Base-by-base conservation (phyloP, 2,329 filamentous ascomycete species). In the Diaporthe sp. region DNA sequence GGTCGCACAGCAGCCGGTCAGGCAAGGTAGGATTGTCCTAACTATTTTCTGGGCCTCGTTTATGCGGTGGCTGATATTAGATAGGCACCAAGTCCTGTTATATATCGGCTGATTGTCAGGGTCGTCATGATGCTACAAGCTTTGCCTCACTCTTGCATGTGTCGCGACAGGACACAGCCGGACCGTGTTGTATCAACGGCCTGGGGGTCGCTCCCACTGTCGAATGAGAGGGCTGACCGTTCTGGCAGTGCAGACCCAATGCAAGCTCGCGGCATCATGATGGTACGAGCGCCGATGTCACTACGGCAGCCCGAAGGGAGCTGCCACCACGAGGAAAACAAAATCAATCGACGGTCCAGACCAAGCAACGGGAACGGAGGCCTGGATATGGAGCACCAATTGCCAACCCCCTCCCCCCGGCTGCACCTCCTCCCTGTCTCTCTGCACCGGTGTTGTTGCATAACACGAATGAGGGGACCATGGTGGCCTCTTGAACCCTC, bases 1-100 rank as follows among this genome's bases (percentile, higher is more conserved):
- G 61, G 73, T 75, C 32, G 15, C 70, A 75, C 73, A 27, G 73
- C 63, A 75, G 61, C 70, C 70, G 73, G 51, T 73, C 25, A 56
- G 51, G 37, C 17, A 10, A 56, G 51, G 61, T 42, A n/a, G 32
- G 32, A 30, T 51, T 39, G n/a, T 13, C 30, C 22, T 17, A 51
- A 17, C 7, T 22, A 27, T 37, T 53, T 13, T 68, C 44, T 39
- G 47, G 63, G 25, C 37, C 63, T 68, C 63, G 63, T 68, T 68
- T 68, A 68, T 68, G 63, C 63, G 37, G 47, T 53, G 63, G 10
- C 47, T 68, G 47, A 68, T 68, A 68, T 68, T 68, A 27, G 44
- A 25, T 39, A 68, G 63, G 44, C 32, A 51, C 22, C 63, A 27
- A 19, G 13, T 51, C 2, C 44, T 19, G 22, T 17, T 9, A 19